Evolutionary conservation across 2,329 filamentous ascomycete species (phyloP).

Genomic region (Colletotrichum sp.): DNA sequence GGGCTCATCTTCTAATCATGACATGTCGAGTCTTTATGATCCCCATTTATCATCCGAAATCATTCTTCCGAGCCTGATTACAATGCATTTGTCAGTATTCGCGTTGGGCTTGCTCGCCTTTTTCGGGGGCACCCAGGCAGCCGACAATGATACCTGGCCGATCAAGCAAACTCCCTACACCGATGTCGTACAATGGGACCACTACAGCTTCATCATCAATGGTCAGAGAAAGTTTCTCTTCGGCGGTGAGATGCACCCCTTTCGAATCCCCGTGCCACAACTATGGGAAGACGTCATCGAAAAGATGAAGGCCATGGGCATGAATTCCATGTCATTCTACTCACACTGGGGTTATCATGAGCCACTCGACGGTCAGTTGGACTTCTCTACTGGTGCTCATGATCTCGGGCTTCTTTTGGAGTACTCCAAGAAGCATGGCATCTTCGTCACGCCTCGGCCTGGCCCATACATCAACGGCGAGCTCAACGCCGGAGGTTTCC

Average conservation of each 20-base stretch:
- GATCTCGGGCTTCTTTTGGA: slow-evolving; percentile 50
- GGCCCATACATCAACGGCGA: slow-evolving; percentile 76
- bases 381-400: background rate
- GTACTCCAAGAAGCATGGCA: slow-evolving; percentile 67
- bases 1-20: background rate
- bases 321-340: background rate
- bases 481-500: slow-evolving; percentile 71
- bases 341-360: background rate
- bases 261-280: background rate
- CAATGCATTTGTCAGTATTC: background rate
- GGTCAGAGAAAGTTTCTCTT: background rate
- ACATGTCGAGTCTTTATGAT: background rate
- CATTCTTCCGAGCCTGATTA: background rate
- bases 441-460: slow-evolving; percentile 71
- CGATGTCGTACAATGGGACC: background rate
- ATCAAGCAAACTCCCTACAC: background rate
- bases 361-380: background rate
- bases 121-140: accelerated
- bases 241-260: background rate
- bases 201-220: background rate
- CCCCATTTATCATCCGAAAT: background rate
- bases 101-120: background rate
- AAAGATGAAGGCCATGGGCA: background rate
- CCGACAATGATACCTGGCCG: background rate
- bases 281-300: background rate